Conservation (phyloP, 495 filamentous ascomycete species). For the Annulohypoxylon maeteangense region DNA sequence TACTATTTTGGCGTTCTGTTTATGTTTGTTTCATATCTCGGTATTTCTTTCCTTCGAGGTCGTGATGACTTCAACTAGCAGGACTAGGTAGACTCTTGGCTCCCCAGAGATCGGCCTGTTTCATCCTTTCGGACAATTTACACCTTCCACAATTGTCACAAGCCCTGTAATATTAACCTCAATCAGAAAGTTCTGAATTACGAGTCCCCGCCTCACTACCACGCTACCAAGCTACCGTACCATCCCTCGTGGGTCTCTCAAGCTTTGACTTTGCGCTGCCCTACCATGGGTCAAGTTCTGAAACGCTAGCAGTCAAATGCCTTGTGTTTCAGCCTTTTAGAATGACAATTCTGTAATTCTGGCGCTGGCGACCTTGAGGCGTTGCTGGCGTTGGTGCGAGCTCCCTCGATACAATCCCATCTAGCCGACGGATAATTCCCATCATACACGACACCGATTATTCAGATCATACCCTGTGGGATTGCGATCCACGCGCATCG, state of each 20-base stretch:
- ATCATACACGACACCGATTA: conserved; percentile 20
- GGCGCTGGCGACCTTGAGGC: conserved; percentile 18
- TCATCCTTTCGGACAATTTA: conserved; percentile 44
- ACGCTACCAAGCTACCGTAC: conserved; percentile 28
- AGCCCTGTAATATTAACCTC: conserved; percentile 32
- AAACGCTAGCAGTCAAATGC: conserved; percentile 41
- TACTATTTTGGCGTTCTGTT: conserved; percentile 25
- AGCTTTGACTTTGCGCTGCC: conserved; percentile 30
- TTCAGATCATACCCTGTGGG: conserved; percentile 10
- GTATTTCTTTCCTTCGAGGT: conserved; percentile 36
- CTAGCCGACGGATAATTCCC: conserved; percentile 12
- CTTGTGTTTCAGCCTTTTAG: conserved; percentile 42
- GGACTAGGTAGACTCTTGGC: conserved; percentile 32
- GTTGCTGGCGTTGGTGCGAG: conserved; percentile 4
- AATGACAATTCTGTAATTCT: conserved; percentile 13
- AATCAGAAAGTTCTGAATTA: conserved; percentile 33
- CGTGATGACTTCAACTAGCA: conserved; percentile 32
- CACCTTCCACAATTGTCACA: conserved; percentile 42
- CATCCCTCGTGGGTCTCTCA: conserved; percentile 34
- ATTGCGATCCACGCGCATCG: conserved; percentile 12
- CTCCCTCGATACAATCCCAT: conserved; percentile 24
- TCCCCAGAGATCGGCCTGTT: conserved; percentile 44
- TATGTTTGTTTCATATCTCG: conserved; percentile 40
- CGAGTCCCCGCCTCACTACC: conserved; percentile 32
- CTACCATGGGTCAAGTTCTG: conserved; percentile 28